Base-by-base conservation (phyloP, 225 moss, liverwort and hornwort genomes). In the Pleurozium schreberi region DNA sequence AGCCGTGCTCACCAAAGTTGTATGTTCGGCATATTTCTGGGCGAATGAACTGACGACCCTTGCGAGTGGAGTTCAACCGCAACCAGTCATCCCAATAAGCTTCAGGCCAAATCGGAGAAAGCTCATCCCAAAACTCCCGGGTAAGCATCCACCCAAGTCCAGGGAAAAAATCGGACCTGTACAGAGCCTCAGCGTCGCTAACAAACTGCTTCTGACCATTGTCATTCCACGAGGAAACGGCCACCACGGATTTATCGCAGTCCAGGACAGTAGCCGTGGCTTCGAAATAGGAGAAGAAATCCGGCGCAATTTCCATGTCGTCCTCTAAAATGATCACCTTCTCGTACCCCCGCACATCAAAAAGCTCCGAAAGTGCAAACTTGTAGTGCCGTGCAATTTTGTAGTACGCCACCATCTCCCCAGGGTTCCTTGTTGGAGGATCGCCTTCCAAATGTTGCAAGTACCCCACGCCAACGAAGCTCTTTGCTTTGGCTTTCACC, bases 61-160 rank as follows among this genome's bases (percentile, higher is more conserved):
- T 95, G 80, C 97, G 94, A 60, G 92, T 96, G 49, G 90, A 88
- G 81, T 92, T 93, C 81, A 94, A 87, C 84, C 99, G 94, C 92
- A 99, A 92, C 99, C 99, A 99, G 89, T 99, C 99, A 85, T 99
- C 99, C 99, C 99, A 99, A 90, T 98, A 98, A 86, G 98, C 99
- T 55, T 89, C 90, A 30, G 99, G 99, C 99, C 99, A 99, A 84
- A 96, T 93, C 5, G 99, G 97, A 84, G 95, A 96, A 81, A 99
- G 94, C 91, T 99, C 99, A 40, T 97, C 94, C 99, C 99, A 99
- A 88, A 99, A 92, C 70, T 95, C 93, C 84, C 94, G 95, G 67
- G 96, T 96, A 17, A 99, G 93, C 99, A 99, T 99, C 99, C 99
- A 99, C 43, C 99, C 99, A 50, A 99, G 95, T 82, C 99, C 99